Conservation (phyloP, 1,139 yeast genomes). For the Pneumocystis jirovecii region DNA sequence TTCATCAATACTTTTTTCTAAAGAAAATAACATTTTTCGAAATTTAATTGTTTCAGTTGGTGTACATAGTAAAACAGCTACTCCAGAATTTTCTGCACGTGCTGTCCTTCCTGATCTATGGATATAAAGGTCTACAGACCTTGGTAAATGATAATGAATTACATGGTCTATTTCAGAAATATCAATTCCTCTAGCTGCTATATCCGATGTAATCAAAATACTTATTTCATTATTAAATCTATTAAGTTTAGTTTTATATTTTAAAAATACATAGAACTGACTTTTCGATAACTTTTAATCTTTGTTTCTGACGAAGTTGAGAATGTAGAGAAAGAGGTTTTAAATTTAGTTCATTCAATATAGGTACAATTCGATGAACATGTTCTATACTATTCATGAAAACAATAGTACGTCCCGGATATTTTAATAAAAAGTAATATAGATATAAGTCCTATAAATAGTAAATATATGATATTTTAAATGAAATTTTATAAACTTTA, state of each 20-base stretch:
- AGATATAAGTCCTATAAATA: conserved; percentile 49
- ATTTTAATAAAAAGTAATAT: conserved; percentile 72
- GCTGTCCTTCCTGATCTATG: conserved; percentile 98
- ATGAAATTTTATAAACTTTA: conserved; percentile 27
- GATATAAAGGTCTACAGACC: conserved; percentile 85
- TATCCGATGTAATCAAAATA: conserved; percentile 86
- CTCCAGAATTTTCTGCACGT: conserved; percentile 89
- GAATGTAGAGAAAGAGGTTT: conserved; percentile 79
- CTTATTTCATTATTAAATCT: conserved; percentile 34
- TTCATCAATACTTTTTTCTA: conserved; percentile 43
- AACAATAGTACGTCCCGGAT: conserved; percentile 79
- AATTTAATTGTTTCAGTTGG: conserved; percentile 48
- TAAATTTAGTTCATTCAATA: conserved; percentile 52
- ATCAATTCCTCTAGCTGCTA: conserved; percentile 96
- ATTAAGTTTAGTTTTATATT: conserved; percentile 26
- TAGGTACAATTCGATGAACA: conserved; percentile 70
- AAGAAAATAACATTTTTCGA: conserved; percentile 38
- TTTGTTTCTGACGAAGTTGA: conserved; percentile 86
- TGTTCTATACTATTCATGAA: conserved; percentile 91
- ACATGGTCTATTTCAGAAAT: conserved; percentile 86
- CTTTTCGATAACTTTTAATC: conserved; percentile 63
- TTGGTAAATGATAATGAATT: conserved; percentile 86
- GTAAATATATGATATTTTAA: neutral
- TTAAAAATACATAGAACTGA: conserved; percentile 32
- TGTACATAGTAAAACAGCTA: conserved; percentile 78